A percentile compares a stretch with the other conserved stretches of the same genome.
Conservation (phyloP, 495 filamentous ascomycete genomes). For the Parachaetomium inaequale region DNA sequence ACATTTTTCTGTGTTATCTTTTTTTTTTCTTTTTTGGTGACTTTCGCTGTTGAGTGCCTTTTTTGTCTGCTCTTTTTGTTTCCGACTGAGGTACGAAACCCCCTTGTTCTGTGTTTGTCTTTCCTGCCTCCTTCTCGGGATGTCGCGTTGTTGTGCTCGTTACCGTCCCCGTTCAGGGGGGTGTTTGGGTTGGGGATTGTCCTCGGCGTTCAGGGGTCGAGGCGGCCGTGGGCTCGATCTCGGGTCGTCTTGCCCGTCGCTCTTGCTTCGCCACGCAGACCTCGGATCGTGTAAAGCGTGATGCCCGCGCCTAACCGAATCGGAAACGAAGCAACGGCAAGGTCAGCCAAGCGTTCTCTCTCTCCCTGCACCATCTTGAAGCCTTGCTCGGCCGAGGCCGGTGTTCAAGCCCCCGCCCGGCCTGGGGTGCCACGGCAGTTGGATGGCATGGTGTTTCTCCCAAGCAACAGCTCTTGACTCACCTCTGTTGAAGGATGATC, state of each 20-base stretch:
- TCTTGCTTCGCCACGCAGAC: background rate
- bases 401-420: background rate
- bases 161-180: background rate
- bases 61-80: background rate
- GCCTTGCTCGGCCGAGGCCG: too few species aligned
- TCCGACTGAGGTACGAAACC: too few species aligned
- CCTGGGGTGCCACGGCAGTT: constrained; percentile 9
- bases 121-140: background rate
- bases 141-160: background rate
- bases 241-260: background rate
- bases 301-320: background rate
- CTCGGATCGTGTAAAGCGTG: background rate
- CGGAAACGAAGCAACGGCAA: background rate
- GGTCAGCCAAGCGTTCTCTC: background rate
- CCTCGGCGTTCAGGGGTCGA: background rate
- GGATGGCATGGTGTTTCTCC: background rate
- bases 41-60: background rate
- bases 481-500: background rate
- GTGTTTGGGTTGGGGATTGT: background rate
- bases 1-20: constrained; percentile 42
- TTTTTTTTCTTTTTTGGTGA: background rate
- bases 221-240: background rate
- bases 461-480: background rate
- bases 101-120: too few species aligned
- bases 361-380: background rate